Evolutionary conservation across 768 basidiomycete genomes (phyloP), one percentile per base, ranked within the genome.

Genomic region (Dioszegia hungarica): DNA sequence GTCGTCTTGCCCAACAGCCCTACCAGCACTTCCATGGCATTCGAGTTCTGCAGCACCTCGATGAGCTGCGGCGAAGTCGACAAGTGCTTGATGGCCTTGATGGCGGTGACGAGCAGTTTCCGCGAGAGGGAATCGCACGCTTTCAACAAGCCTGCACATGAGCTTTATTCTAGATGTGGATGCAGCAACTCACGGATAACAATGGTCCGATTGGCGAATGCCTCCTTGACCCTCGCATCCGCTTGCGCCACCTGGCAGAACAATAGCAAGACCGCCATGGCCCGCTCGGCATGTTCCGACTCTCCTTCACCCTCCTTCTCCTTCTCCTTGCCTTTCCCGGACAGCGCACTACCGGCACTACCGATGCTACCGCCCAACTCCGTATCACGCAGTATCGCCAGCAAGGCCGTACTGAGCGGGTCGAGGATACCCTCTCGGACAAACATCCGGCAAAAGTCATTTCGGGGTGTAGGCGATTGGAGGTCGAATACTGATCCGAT

Each of bases 381-480:
- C 6, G 62, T 59, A 52, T 80, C 79, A 22, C 66, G 59, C 81
- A 93, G 89, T 52, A 97, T 89, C 66, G 90, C 88, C 56, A 94
- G 78, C 24, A 99, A 77, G 2, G 94, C 95, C 1, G 87, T 85
- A 0, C 92, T 90, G 1, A 99, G 79, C 0, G 95, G 94, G 63
- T 95, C 93, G 43, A 95, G 80, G 2, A 99, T 79, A 25, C 95
- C 95, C 77, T 98, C 95, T 5, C 91, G 82, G 38, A 95, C 90
- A 79, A 98, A 94, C 88, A 98, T 93, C 10, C 95, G 84, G 71
- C 93, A 97, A 73, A 98, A 98, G 77, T 98, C 95, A 71, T 95
- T 97, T 75, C 95, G 90, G 11, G 93, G 92, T 3, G 93, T 95
- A 8, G 95, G 89, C 44, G 89, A 91, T 75, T 97, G 39, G 27